Conservation (phyloP, 2,329 filamentous ascomycete species). For the Iodosphaeria phyllophila region DNA sequence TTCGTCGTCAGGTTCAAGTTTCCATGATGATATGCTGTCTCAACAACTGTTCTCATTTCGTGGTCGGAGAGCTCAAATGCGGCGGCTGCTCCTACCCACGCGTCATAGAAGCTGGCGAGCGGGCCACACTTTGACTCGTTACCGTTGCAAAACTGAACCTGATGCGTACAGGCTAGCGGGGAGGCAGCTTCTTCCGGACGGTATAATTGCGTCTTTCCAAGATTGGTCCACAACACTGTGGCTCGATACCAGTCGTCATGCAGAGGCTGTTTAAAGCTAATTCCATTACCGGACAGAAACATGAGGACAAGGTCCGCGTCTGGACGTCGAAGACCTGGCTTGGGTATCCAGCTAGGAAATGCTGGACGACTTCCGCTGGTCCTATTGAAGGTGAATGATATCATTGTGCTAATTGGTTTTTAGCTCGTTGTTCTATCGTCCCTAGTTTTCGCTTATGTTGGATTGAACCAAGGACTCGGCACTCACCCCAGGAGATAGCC, state of each 20-base stretch:
- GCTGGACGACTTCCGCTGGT: background rate
- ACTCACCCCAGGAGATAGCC: too few species aligned
- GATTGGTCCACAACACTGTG: background rate
- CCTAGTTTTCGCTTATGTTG: too few species aligned
- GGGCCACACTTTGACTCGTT: too few species aligned
- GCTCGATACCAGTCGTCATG: conserved; percentile 7
- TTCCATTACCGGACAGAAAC: conserved; percentile 6
- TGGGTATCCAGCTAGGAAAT: conserved; percentile 1
- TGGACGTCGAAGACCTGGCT: background rate
- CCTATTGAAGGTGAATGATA: background rate
- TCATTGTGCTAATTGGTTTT: background rate
- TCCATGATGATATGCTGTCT: too few species aligned
- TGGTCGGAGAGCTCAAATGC: too few species aligned
- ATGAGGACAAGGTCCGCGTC: conserved; percentile 2
- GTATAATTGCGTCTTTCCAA: background rate
- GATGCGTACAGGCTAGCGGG: background rate
- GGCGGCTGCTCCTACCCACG: too few species aligned
- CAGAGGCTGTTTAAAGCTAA: conserved; percentile 2
- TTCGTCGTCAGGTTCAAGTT: too few species aligned
- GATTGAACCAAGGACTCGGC: too few species aligned
- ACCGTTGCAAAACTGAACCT: conserved; percentile 1
- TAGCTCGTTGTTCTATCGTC: too few species aligned
- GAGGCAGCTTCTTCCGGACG: conserved; percentile 1
- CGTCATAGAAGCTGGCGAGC: too few species aligned
- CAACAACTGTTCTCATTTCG: too few species aligned